These are phyloP conservation scores for Escallonia herrerae DNA, from an alignment of 129 eudicot species.

Conservation along the genomic window DNA sequence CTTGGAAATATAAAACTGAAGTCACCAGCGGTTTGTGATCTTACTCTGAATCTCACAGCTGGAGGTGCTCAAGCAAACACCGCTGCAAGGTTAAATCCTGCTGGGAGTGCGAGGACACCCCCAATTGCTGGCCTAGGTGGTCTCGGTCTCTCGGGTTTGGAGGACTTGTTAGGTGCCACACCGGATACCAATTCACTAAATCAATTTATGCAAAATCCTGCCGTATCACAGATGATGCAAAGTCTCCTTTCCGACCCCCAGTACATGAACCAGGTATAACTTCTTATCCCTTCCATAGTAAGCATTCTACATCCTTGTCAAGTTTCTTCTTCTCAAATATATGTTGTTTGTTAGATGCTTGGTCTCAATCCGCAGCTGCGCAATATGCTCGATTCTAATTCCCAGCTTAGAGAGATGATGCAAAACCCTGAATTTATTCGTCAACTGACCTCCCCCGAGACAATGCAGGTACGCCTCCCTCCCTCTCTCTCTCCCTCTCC, in stretches of 20 bases:
- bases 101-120: slow-evolving; percentile 45
- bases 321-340: slow-evolving; percentile 10
- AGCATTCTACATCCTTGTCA: neutral
- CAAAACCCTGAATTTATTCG: slow-evolving; percentile 82
- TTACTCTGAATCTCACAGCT: slow-evolving; percentile 19
- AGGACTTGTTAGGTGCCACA: slow-evolving; percentile 43
- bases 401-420: slow-evolving; percentile 83
- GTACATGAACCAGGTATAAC: slow-evolving; percentile 68
- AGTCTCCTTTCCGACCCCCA: slow-evolving; percentile 83
- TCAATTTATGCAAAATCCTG: slow-evolving; percentile 83
- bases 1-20: no score
- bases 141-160: slow-evolving; percentile 59
- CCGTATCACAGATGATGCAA: slow-evolving; percentile 76
- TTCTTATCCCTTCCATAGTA: neutral
- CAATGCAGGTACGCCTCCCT: slow-evolving; percentile 59
- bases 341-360: slow-evolving; percentile 37
- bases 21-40: no score
- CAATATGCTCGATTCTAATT: slow-evolving; percentile 62
- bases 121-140: slow-evolving; percentile 63
- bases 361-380: slow-evolving; percentile 68
- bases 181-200: slow-evolving; percentile 56
- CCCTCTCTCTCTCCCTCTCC: neutral
- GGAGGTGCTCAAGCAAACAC: slow-evolving; percentile 51
- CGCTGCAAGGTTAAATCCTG: slow-evolving; percentile 34
- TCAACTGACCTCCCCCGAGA: slow-evolving; percentile 66